Conservation (phyloP, 2,329 filamentous ascomycete species). For the Hypoxylon sp. region DNA sequence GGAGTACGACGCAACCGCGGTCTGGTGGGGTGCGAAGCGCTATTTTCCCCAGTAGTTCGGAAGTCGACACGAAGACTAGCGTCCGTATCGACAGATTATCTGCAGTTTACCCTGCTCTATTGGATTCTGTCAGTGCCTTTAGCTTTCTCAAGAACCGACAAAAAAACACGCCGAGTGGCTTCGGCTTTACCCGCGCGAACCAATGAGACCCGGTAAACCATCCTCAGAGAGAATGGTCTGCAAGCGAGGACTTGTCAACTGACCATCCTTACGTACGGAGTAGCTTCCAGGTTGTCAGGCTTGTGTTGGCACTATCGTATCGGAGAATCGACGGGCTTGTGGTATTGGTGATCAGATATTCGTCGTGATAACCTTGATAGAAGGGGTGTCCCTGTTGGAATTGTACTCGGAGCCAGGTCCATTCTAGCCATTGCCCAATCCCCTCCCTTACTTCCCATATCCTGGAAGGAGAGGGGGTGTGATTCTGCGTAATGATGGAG, state of each 20-base stretch:
- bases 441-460: conserved; percentile 37
- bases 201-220: conserved; percentile 28
- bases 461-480: conserved; percentile 26
- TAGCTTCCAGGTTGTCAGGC: conserved; percentile 12
- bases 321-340: conserved; percentile 23
- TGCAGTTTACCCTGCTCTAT: conserved; percentile 37
- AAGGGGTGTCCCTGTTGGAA: conserved; percentile 34
- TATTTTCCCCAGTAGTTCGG: conserved; percentile 38
- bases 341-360: conserved; percentile 32
- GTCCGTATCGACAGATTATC: conserved; percentile 43
- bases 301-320: conserved; percentile 17
- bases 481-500: conserved; percentile 27
- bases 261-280: conserved; percentile 43
- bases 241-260: conserved; percentile 40
- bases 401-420: conserved; percentile 26
- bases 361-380: conserved; percentile 15
- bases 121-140: conserved; percentile 24
- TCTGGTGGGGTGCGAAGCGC: conserved; percentile 31
- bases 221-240: conserved; percentile 8
- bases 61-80: conserved; percentile 35
- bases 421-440: conserved; percentile 21
- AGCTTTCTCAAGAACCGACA: conserved; percentile 12
- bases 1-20: conserved; percentile 31
- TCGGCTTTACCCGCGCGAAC: conserved; percentile 37
- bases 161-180: conserved; percentile 27